Base-by-base conservation (phyloP, 2,329 filamentous ascomycete species). In the Aspergillus chevalieri region DNA sequence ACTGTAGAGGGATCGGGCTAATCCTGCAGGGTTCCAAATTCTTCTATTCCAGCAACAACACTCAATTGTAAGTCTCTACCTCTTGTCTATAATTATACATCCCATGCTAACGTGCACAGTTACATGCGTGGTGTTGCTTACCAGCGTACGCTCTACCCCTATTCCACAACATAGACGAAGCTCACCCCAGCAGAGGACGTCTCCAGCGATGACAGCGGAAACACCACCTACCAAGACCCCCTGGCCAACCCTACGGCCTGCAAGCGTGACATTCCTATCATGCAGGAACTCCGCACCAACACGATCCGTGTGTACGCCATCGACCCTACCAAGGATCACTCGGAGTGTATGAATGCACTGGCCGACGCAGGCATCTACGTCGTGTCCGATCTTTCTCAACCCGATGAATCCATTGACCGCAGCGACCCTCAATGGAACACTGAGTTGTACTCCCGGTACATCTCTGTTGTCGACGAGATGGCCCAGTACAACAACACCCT, bases 71-170 rank as follows among this genome's bases (percentile, higher is more conserved):
- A 65, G 75, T 49, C 55, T 81, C 78, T 14, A 8, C 12, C 44
- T 89, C 89, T 69, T 57, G 30, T 39, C 14, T 58, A 65, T 59
- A 39, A 26, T 48, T 12, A n/a, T 17, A 17, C 5, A 10, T 7
- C 26, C 43, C 14, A 15, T 43, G n/a, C 47, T 60, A 81, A 78
- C 30, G 15, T 53, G 4, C 9, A 47, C 54, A 82, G 80, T 74
- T 94, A 84, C 78, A 87, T 96, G 72, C 87, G 86, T 71, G 92
- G 92, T 73, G 77, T 97, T 60, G 92, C 91, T 56, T 97, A 97
- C 75, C 92, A 96, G 77, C 82, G 66, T 75, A 70, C 56, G 70
- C 67, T 6, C 3, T 30, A 12, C 26, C 26, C 26, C 26, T 30
- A 30, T 30, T 30, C 26, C 9, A 12, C 10, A 30, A 1, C 44